Conservation (phyloP, 441 rosid genomes). For the Erodium trifolium region DNA sequence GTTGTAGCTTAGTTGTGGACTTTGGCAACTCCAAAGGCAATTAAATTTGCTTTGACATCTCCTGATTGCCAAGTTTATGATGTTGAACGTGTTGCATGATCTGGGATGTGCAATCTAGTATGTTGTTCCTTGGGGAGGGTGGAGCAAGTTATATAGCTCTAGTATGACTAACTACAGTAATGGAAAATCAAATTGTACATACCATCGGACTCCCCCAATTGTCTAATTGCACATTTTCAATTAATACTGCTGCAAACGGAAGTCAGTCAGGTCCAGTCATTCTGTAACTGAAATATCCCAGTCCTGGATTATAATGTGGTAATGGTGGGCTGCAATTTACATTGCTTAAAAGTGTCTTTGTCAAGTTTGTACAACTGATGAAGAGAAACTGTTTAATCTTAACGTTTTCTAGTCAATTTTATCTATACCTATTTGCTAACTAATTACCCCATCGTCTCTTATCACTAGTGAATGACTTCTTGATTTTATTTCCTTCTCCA, state of each 20-base stretch:
- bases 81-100: background rate
- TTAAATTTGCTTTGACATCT: background rate
- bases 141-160: background rate
- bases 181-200: background rate
- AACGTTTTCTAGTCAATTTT: background rate
- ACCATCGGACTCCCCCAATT: background rate
- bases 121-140: background rate
- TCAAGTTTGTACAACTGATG: background rate
- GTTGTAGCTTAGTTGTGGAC: background rate
- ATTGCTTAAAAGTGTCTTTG: background rate
- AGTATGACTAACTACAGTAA: background rate
- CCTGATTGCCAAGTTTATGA: background rate
- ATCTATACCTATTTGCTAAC: background rate
- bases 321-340: background rate
- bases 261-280: background rate
- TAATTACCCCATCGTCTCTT: background rate
- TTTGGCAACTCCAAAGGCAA: background rate
- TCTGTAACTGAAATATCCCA: background rate
- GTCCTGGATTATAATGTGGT: background rate
- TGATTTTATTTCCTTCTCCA: slow-evolving; percentile 3
- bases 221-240: background rate
- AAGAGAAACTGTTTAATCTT: background rate
- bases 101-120: background rate
- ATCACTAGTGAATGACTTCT: background rate
- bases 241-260: background rate